Evolutionary conservation across 768 basidiomycete species (phyloP).

Genomic region (Phallus indusiatus): DNA sequence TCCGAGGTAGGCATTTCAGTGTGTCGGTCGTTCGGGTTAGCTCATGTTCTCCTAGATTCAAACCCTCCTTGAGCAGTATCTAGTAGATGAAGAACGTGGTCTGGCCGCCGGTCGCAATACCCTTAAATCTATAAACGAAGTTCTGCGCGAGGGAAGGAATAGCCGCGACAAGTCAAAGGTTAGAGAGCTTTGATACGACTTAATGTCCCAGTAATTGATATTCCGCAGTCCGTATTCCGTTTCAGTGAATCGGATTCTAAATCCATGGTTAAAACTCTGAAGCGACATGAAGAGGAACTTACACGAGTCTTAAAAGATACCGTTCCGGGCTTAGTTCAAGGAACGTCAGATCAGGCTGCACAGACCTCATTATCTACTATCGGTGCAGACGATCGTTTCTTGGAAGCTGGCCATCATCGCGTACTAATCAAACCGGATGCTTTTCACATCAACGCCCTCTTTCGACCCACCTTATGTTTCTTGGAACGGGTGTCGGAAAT

Average conservation of each 20-base stretch:
- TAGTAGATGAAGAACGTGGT: slow-evolving; percentile 85
- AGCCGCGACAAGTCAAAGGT: slow-evolving; percentile 77
- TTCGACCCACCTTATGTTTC: slow-evolving; percentile 86
- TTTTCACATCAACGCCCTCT: slow-evolving; percentile 90
- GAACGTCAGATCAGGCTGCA: slow-evolving; percentile 45
- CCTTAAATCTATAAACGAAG: slow-evolving; percentile 89
- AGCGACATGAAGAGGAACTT: slow-evolving; percentile 75
- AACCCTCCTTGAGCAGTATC: slow-evolving; percentile 75
- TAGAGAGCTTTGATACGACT: slow-evolving; percentile 1
- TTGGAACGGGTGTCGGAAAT: slow-evolving; percentile 61
- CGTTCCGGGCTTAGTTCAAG: slow-evolving; percentile 87
- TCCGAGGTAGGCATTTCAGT: slow-evolving; percentile 54
- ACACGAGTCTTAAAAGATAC: slow-evolving; percentile 77
- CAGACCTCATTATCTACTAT: slow-evolving; percentile 44
- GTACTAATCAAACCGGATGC: slow-evolving; percentile 83
- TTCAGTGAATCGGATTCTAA: slow-evolving; percentile 87
- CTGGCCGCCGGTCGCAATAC: slow-evolving; percentile 74
- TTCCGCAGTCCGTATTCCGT: slow-evolving; percentile 68
- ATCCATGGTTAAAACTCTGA: slow-evolving; percentile 54
- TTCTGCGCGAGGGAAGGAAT: slow-evolving; percentile 75
- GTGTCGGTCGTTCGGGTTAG: neutral
- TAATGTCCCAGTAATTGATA: neutral
- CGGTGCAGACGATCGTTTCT: slow-evolving; percentile 64
- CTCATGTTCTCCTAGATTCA: slow-evolving; percentile 48
- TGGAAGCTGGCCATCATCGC: slow-evolving; percentile 72